Evolutionary conservation across 768 basidiomycete genomes (phyloP).

Genomic region (Mycena metata): DNA sequence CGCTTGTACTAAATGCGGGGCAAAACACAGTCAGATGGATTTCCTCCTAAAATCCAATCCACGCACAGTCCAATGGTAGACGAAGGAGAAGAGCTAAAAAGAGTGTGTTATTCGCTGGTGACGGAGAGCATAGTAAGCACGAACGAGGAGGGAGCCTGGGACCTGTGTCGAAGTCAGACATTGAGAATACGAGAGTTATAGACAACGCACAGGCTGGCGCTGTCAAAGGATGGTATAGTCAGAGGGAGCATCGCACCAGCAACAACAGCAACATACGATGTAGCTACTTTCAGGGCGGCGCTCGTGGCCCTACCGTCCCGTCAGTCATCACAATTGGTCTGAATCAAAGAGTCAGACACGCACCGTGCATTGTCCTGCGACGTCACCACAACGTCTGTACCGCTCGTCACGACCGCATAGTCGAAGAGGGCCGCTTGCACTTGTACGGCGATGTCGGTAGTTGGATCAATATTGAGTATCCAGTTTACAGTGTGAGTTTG

Average conservation of each 20-base stretch:
- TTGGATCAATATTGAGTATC: slow-evolving; percentile 26
- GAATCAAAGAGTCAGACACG: not conserved
- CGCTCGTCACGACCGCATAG: slow-evolving; percentile 37
- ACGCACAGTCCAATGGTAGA: not conserved
- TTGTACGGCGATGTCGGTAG: slow-evolving; percentile 28
- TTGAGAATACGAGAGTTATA: too few relatives aligned
- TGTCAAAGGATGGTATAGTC: not conserved
- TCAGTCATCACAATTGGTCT: not conserved
- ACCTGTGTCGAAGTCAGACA: too few relatives aligned
- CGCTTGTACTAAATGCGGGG: not conserved
- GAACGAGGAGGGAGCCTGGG: not conserved
- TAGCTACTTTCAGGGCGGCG: too few relatives aligned
- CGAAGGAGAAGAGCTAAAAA: not conserved
- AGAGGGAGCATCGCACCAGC: not conserved
- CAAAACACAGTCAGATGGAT: not conserved
- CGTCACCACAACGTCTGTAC: slow-evolving; percentile 8
- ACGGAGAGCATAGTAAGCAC: not conserved
- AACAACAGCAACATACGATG: slow-evolving; percentile 6
- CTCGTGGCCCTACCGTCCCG: too few relatives aligned
- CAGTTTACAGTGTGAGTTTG: slow-evolving; percentile 31
- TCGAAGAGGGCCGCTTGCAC: slow-evolving; percentile 32
- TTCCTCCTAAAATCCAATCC: not conserved
- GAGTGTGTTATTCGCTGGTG: too few relatives aligned
- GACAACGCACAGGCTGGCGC: slow-evolving; percentile 7
- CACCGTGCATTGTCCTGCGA: not conserved